Percentiles rank a stretch among this genome's conserved stretches.
Conservation (phyloP, 2,329 filamentous ascomycete species). For the Chaetomium strumarium region DNA sequence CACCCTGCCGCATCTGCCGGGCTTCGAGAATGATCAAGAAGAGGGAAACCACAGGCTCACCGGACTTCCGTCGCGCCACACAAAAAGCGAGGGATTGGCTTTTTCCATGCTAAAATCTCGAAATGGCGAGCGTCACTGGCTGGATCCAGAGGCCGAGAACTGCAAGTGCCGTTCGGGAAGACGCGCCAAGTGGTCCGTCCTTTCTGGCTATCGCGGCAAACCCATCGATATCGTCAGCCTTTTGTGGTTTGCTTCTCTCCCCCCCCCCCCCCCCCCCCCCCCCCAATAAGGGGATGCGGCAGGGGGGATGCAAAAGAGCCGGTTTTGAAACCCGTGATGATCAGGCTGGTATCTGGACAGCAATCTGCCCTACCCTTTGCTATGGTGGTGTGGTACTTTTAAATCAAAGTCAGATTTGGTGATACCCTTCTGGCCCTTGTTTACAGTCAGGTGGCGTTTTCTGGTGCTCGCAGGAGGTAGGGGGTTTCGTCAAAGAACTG, state of each 20-base stretch:
- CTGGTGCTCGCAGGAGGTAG: no score
- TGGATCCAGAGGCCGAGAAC: slow-evolving; percentile 1
- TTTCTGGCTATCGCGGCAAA: no score
- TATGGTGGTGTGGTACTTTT: no score
- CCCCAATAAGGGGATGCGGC: slow-evolving; percentile 16
- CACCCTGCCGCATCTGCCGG: slow-evolving; percentile 6
- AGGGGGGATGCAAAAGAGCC: slow-evolving; percentile 5
- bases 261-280: no score
- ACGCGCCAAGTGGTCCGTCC: background rate
- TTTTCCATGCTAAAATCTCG: no score
- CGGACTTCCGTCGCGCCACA: slow-evolving; percentile 20
- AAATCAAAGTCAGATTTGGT: no score
- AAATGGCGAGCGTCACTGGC: background rate
- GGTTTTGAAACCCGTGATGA: background rate
- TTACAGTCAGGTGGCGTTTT: no score
- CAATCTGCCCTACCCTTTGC: background rate
- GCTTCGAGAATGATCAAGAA: slow-evolving; percentile 15
- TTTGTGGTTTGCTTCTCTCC: slow-evolving; percentile 14
- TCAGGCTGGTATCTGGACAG: background rate
- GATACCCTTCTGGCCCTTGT: no score
- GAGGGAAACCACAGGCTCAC: slow-evolving; percentile 6
- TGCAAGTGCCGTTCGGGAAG: slow-evolving; percentile 2
- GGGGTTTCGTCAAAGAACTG: no score
- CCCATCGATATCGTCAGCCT: slow-evolving; percentile 8
- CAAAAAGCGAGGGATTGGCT: background rate